These are phyloP conservation scores for Chiua virens DNA, from an alignment of 768 basidiomycete species.

Conservation along the genomic window DNA sequence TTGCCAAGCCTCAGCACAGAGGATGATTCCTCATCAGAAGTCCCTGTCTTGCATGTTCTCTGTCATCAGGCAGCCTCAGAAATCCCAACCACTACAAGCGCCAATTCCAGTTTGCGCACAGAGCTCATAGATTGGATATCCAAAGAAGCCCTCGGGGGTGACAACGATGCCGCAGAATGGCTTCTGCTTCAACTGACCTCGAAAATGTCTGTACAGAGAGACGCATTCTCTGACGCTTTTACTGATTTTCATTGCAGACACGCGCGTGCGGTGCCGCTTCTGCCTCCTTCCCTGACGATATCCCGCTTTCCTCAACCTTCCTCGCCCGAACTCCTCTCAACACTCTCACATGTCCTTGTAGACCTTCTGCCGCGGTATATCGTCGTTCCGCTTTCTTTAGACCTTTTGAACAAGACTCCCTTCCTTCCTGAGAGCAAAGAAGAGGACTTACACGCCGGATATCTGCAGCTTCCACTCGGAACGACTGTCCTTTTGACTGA, in stretches of 20 bases:
- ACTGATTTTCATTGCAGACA: conserved; percentile 43
- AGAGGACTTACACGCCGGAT: conserved; percentile 73
- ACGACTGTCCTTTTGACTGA: conserved; percentile 65
- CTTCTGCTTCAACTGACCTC: conserved; percentile 59
- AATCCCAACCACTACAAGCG: neutral
- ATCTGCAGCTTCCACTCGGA: conserved; percentile 68
- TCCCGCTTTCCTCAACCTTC: conserved; percentile 57
- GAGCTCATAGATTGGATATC: conserved; percentile 76
- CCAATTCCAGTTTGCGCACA: conserved; percentile 36
- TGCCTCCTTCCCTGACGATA: conserved; percentile 65
- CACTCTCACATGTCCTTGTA: conserved; percentile 54
- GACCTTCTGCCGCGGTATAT: conserved; percentile 58
- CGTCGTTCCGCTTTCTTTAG: conserved; percentile 60
- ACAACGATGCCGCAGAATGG: conserved; percentile 73
- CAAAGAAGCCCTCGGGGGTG: conserved; percentile 64
- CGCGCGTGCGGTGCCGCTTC: conserved; percentile 62
- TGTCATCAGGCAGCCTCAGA: conserved; percentile 35
- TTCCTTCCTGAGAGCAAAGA: conserved; percentile 69
- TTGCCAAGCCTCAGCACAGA: conserved; percentile 40
- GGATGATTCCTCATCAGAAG: conserved; percentile 34
- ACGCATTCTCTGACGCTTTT: neutral
- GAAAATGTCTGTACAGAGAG: conserved; percentile 52
- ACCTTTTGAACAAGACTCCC: conserved; percentile 52
- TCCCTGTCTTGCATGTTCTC: conserved; percentile 71
- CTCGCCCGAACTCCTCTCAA: conserved; percentile 35